phyloP scores from a whole-genome alignment of 1,284 basidiomycete species.

The Marasmius oreades region DNA sequence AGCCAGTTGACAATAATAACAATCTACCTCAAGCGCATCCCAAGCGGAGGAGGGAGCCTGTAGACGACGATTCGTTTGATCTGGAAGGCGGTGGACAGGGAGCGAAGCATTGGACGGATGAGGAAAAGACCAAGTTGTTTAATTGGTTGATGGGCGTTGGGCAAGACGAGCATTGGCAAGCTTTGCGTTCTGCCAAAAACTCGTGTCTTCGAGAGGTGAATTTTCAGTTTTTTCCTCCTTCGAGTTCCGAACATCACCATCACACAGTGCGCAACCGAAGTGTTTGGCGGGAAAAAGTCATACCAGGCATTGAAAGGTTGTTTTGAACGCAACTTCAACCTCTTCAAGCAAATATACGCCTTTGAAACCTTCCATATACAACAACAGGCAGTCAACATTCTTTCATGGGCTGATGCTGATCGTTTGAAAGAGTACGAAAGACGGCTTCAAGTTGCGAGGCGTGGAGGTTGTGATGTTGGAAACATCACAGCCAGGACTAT shows the following conservation, averaged over 20 bases:
- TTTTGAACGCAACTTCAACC: slow-evolving; percentile 75
- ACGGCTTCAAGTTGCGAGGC: slow-evolving; percentile 56
- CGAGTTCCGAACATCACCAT: neutral
- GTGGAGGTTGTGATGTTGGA: slow-evolving; percentile 61
- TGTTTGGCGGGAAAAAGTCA: slow-evolving; percentile 70
- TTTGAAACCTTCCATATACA: slow-evolving; percentile 56
- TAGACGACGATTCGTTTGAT: slow-evolving; percentile 44
- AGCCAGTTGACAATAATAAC: slow-evolving; percentile 34
- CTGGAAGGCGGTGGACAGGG: slow-evolving; percentile 46
- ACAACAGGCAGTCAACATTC: slow-evolving; percentile 33
- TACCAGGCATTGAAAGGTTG: slow-evolving; percentile 78
- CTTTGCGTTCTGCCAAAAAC: slow-evolving; percentile 71
- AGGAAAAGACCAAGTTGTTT: slow-evolving; percentile 70
- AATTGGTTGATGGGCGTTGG: slow-evolving; percentile 66
- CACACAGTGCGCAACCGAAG: slow-evolving; percentile 57
- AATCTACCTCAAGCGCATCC: slow-evolving; percentile 30
- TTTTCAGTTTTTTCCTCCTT: neutral
- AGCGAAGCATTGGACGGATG: slow-evolving; percentile 78
- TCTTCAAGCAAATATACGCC: slow-evolving; percentile 74
- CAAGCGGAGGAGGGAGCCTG: slow-evolving; percentile 49
- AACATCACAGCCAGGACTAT: slow-evolving; percentile 66
- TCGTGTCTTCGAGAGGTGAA: slow-evolving; percentile 71
- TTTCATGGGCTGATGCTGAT: slow-evolving; percentile 46
- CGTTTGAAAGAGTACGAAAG: slow-evolving; percentile 64
- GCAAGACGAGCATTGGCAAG: slow-evolving; percentile 73